Percentiles rank a stretch among this genome's conserved stretches.
phyloP scores from a whole-genome alignment of 768 basidiomycete genomes.

The Phlebiopsis flavidoalba region DNA sequence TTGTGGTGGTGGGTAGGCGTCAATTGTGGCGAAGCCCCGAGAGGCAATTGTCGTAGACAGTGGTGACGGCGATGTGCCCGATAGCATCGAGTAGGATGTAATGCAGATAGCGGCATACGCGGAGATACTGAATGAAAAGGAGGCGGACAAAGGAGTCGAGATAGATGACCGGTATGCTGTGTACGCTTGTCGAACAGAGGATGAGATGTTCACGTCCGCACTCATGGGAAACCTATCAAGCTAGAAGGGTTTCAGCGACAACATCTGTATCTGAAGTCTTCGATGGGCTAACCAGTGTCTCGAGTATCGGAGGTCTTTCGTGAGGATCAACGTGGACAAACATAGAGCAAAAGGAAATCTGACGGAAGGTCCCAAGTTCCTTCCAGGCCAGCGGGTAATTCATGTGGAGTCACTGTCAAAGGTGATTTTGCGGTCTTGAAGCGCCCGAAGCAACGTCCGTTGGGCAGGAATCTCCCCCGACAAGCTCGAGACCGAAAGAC shows the following conservation, averaged over 20 bases:
- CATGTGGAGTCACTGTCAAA: slow-evolving; percentile 32
- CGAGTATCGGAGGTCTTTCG: slow-evolving; percentile 64
- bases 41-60: slow-evolving; percentile 26
- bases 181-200: slow-evolving; percentile 22
- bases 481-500: slow-evolving; percentile 67
- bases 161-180: slow-evolving; percentile 32
- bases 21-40: neutral
- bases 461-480: slow-evolving; percentile 50
- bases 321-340: slow-evolving; percentile 59
- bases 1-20: neutral
- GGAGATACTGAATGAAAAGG: slow-evolving; percentile 16
- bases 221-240: slow-evolving; percentile 81
- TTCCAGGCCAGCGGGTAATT: slow-evolving; percentile 18
- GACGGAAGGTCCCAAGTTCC: slow-evolving; percentile 56
- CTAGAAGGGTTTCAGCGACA: slow-evolving; percentile 19
- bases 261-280: neutral
- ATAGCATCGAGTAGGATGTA: slow-evolving; percentile 9
- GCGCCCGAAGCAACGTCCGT: slow-evolving; percentile 46
- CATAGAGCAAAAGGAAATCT: slow-evolving; percentile 67
- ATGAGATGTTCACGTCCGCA: slow-evolving; percentile 43
- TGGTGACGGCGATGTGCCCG: slow-evolving; percentile 18
- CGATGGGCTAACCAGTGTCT: slow-evolving; percentile 48
- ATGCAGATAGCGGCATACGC: slow-evolving; percentile 19
- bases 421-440: slow-evolving; percentile 47
- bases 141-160: slow-evolving; percentile 23